These are phyloP conservation scores for Helotiales sp. DNA, from an alignment of 2,329 filamentous ascomycete genomes.

Conservation along the genomic window DNA sequence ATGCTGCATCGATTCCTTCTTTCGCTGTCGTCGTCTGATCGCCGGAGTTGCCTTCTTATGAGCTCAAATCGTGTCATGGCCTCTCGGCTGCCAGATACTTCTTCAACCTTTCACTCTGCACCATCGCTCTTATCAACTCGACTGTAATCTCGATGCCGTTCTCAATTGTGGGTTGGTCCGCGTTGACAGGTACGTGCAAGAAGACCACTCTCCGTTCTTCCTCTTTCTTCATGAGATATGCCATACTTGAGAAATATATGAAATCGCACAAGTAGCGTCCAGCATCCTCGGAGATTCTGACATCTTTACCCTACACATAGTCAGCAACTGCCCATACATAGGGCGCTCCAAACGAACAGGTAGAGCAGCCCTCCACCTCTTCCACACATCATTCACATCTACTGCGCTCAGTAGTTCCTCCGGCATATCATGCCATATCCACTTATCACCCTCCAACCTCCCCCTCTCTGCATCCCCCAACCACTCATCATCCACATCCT, in stretches of 20 bases:
- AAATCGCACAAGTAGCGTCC: constrained; percentile 80
- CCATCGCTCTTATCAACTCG: constrained; percentile 61
- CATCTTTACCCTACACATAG: constrained; percentile 46
- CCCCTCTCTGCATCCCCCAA: constrained; percentile 53
- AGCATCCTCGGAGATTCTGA: constrained; percentile 70
- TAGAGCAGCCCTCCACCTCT: constrained; percentile 58
- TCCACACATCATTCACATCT: constrained; percentile 61
- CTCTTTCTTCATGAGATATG: constrained; percentile 56
- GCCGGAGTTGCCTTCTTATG: neutral
- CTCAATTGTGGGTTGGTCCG: constrained; percentile 53
- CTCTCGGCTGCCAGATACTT: constrained; percentile 15
- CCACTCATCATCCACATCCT: constrained; percentile 70
- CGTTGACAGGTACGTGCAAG: constrained; percentile 71
- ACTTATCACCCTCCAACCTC: constrained; percentile 48
- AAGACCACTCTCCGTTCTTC: constrained; percentile 64
- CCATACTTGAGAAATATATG: constrained; percentile 73
- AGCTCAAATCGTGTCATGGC: neutral
- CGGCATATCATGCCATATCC: constrained; percentile 61
- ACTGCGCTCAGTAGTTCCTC: constrained; percentile 61
- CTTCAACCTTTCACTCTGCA: constrained; percentile 47
- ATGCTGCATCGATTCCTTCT: neutral
- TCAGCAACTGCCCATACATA: neutral
- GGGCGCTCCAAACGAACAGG: constrained; percentile 48
- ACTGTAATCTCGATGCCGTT: constrained; percentile 58
- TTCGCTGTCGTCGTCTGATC: neutral